A percentile compares a stretch with the other conserved stretches of the same genome.
Evolutionary conservation across 345 rosid genomes (phyloP).

Genomic region (Boechera stricta): DNA sequence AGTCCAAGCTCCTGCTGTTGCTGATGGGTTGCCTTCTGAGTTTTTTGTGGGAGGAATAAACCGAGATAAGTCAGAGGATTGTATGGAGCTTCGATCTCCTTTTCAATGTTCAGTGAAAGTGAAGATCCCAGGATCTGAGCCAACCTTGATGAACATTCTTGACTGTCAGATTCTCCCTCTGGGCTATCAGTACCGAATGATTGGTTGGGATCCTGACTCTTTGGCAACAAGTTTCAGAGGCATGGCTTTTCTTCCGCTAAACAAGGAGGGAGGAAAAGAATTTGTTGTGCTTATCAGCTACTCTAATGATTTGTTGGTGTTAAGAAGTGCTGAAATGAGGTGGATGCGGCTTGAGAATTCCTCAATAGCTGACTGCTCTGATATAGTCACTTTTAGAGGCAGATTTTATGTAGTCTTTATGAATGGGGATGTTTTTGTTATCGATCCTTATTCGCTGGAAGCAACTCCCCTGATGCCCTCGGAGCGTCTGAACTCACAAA

Average conservation of each 20-base stretch:
- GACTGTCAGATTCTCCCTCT: constrained; percentile 4
- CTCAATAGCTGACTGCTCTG: neutral
- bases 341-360: neutral
- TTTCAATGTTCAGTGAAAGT: neutral
- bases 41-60: neutral
- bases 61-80: neutral
- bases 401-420: neutral
- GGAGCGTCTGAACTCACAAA: neutral
- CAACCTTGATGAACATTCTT: neutral
- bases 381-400: neutral
- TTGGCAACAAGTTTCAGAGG: neutral
- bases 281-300: neutral
- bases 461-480: neutral
- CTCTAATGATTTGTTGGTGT: neutral
- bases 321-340: neutral
- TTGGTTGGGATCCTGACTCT: neutral
- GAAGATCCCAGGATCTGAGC: neutral
- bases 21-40: neutral
- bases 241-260: neutral
- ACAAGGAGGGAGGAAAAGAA: neutral
- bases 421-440: neutral
- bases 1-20: neutral
- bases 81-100: neutral
- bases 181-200: constrained; percentile 13
- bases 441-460: neutral